Conservation (phyloP, 495 filamentous ascomycete species). For the Xylaria bambusicola region DNA sequence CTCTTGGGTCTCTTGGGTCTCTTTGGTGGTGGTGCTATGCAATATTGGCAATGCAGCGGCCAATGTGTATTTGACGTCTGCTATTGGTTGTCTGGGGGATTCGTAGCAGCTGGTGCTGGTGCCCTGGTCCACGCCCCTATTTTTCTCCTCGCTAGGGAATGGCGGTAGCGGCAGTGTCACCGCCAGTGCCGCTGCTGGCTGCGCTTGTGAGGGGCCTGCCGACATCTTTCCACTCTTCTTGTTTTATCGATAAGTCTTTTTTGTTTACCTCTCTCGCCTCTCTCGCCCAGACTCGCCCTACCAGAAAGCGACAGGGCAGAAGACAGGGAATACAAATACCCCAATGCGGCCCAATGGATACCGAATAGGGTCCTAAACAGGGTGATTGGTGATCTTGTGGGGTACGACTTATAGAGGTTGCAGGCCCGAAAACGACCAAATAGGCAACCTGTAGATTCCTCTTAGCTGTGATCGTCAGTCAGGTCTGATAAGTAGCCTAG, state of each 20-base stretch:
- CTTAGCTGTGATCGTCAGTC: not conserved
- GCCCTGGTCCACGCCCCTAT: constrained; percentile 15
- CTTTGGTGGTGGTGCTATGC: too few species aligned
- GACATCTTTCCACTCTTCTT: too few species aligned
- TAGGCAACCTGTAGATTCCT: not conserved
- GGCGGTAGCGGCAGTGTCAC: too few species aligned
- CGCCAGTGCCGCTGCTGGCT: too few species aligned
- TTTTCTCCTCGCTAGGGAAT: constrained; percentile 6
- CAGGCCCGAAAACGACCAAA: constrained; percentile 3
- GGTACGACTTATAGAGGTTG: constrained; percentile 12
- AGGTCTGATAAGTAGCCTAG: too few species aligned
- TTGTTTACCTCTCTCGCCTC: too few species aligned
- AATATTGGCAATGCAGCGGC: constrained; percentile 25
- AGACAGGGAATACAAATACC: not conserved
- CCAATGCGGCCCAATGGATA: too few species aligned
- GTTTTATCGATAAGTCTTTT: constrained; percentile 16
- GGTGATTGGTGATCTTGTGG: not conserved
- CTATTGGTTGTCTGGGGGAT: constrained; percentile 36
- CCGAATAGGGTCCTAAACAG: too few species aligned
- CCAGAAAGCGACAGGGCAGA: not conserved
- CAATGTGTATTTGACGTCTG: constrained; percentile 25
- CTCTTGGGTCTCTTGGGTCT: not conserved
- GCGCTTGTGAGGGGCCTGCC: not conserved
- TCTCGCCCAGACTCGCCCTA: too few species aligned
- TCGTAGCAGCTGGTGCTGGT: not conserved